Percentiles rank a stretch among this genome's conserved stretches.
Evolutionary conservation across 2,329 filamentous ascomycete genomes (phyloP).

Genomic region (Aspergillus calidoustus): DNA sequence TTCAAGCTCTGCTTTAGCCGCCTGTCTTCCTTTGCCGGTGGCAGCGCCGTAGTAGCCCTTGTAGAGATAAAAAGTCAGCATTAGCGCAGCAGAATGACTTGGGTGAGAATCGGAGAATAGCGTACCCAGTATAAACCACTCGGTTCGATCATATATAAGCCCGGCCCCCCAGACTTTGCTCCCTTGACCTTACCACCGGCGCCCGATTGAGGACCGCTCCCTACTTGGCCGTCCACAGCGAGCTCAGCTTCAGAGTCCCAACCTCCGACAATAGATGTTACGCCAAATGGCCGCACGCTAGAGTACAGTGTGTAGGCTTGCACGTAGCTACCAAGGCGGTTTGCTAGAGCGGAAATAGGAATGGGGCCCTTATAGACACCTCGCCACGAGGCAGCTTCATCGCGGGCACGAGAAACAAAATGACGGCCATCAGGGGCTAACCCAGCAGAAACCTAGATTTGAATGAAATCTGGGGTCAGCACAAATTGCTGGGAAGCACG

Average conservation of each 20-base stretch:
- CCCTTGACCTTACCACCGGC: constrained; percentile 80
- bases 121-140: constrained; percentile 89
- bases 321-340: constrained; percentile 92
- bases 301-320: constrained; percentile 98
- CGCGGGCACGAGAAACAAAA: constrained; percentile 90
- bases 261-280: constrained; percentile 91
- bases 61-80: constrained; percentile 28
- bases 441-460: constrained; percentile 80
- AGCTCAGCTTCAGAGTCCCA: constrained; percentile 88
- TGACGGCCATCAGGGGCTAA: constrained; percentile 94
- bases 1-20: constrained; percentile 97
- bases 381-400: constrained; percentile 91
- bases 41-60: constrained; percentile 96
- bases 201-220: constrained; percentile 75
- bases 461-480: constrained; percentile 1
- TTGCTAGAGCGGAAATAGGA: constrained; percentile 82
- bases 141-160: constrained; percentile 98
- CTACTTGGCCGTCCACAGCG: constrained; percentile 88
- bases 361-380: constrained; percentile 94
- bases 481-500: background rate
- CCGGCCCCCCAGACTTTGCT: constrained; percentile 83
- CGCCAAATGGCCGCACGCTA: constrained; percentile 93
- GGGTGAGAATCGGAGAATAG: background rate
- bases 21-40: constrained; percentile 94
- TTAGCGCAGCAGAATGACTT: background rate